Base-by-base conservation (phyloP, 2,329 filamentous ascomycete species). In the Ceratocystis cubensis region DNA sequence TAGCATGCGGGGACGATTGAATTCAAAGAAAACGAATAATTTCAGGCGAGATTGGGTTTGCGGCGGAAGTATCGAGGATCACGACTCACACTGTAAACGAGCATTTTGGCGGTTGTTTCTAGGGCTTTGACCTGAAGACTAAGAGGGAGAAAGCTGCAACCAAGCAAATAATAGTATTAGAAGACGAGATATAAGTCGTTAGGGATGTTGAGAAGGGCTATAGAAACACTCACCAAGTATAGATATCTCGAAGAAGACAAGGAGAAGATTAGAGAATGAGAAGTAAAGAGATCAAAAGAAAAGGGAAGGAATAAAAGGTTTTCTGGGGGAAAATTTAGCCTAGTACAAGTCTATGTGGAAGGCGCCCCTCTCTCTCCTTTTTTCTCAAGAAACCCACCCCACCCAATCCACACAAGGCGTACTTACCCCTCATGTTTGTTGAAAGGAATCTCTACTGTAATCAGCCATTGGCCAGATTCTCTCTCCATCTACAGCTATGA, bases 41-140 rank as follows among this genome's bases (percentile, higher is more conserved):
- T 15, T 22, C 22, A 28, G 48, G 22, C 48, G 48, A 53, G 1
- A 25, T 22, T 15, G 44, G 25, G 41, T 5, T 46, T 33, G 41
- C 13, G 37, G 13, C 10, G 37, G 10, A 41, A 5, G 30, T n/a
- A 46, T 44, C 1, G 46, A 37, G n/a, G 63, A 6, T 37, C 10
- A 61, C 28, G 50, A 73, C 79, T 69, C 76, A 88, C 87, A 78
- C 81, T 86, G 84, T 77, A 89, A 75, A 90, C 88, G 76, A 88
- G 81, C 87, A 90, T 90, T 73, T 78, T 88, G 82, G 73, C 78
- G 77, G 76, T 74, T 72, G 45, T 64, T 45, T 33, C 59, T 33
- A 46, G 56, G 25, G 25, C 45, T 69, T 65, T 68, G 64, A 6
- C 10, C 13, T 41, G 37, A 41, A 56, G 57, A 65, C 25, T 41